phyloP scores from a whole-genome alignment of 23 red algal species.

The Porphyridium purpureum region DNA sequence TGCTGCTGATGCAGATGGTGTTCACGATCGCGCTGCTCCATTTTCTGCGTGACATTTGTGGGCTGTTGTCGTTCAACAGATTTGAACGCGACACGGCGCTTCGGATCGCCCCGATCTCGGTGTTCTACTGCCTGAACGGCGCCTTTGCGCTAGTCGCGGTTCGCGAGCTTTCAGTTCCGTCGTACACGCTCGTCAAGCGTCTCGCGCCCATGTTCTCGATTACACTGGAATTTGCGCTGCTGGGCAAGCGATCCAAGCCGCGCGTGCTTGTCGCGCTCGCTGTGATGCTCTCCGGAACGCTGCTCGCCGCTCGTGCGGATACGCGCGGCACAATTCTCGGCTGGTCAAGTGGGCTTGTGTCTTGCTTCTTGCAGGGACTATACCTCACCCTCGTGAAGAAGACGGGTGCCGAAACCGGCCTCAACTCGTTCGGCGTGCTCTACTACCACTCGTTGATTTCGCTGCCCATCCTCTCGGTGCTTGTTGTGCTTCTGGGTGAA shows the following conservation, averaged over 20 bases:
- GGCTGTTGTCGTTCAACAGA: slow-evolving; percentile 41
- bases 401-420: slow-evolving; percentile 32
- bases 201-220: slow-evolving; percentile 71
- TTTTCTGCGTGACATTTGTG: slow-evolving; percentile 7
- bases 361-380: slow-evolving; percentile 62
- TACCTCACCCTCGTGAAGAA: slow-evolving; percentile 80
- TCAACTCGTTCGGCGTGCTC: slow-evolving; percentile 53
- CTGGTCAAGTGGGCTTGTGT: slow-evolving; percentile 50
- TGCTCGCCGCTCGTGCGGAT: slow-evolving; percentile 50
- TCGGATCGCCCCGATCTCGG: slow-evolving; percentile 36
- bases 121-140: slow-evolving; percentile 81
- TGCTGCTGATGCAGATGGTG: slow-evolving; percentile 78
- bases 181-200: slow-evolving; percentile 77
- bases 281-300: slow-evolving; percentile 57
- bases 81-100: slow-evolving; percentile 24
- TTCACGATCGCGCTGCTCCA: slow-evolving; percentile 35
- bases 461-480: slow-evolving; percentile 30
- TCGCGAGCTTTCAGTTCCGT: slow-evolving; percentile 45
- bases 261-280: slow-evolving; percentile 16
- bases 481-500: slow-evolving; percentile 46
- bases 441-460: slow-evolving; percentile 68
- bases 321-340: slow-evolving; percentile 15
- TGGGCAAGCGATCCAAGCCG: slow-evolving; percentile 16
- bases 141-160: slow-evolving; percentile 56
- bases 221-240: slow-evolving; percentile 33